Evolutionary conservation across 345 rosid genomes (phyloP), one percentile per base, ranked within the genome.

Genomic region (Boechera stricta): DNA sequence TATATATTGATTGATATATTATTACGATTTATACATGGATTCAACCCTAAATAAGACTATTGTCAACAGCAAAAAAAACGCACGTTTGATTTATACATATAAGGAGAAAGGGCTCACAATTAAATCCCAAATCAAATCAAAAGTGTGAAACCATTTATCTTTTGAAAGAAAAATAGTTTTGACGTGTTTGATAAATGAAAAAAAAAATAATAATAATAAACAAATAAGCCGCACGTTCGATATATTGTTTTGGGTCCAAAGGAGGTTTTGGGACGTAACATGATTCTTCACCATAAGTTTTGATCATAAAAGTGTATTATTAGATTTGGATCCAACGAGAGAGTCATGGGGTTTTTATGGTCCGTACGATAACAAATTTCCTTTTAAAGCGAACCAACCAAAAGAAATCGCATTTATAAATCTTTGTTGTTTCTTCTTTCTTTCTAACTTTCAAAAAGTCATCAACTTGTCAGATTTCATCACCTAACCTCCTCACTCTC

Each of bases 361-460:
- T 66, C 81, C 77, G 73, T 51, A 72, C 77, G 33, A 48, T 38
- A 5, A 21, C 44, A 29, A 21, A 41, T 44, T 58, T 58, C 77
- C 57, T 65, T 67, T 67, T 18, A 73, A 39, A 72, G 51, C 64
- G 4, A 78, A 67, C 69, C 63, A 67, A 72, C 36, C 57, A 67
- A 69, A 61, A 51, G 6, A 69, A 61, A 44, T 44, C 47, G 48
- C 81, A 72, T 73, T 72, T 71, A 71, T 65, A 51, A 54, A 55
- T 44, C 66, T 57, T 75, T 57, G 32, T 47, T 36, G 26, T 68
- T 48, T 76, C 66, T 60, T 16, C 15, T 5, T 58, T 54, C 33
- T 39, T 69, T 52, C 68, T 65, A 71, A 77, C 72, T 71, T 78
- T 66, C 60, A 72, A 51, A 66, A 78, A 66, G 73, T 77, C 73